Evolutionary conservation across 441 rosid genomes (phyloP).

Genomic region (Croton setiger): DNA sequence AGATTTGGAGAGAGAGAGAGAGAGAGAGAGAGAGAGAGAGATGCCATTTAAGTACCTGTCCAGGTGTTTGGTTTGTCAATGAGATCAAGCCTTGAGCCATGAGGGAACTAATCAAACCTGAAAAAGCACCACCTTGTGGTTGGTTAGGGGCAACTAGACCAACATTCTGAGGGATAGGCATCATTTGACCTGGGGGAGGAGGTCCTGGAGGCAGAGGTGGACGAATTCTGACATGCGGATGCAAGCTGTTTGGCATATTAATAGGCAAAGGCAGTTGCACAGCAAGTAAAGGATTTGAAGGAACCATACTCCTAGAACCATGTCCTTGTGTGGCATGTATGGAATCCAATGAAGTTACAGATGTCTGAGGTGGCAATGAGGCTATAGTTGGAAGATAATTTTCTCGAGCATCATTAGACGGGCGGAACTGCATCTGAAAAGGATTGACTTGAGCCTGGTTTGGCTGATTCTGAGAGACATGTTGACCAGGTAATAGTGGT

Average conservation of each 20-base stretch:
- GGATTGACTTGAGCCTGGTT: constrained; percentile 42
- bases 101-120: constrained; percentile 82
- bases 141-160: constrained; percentile 44
- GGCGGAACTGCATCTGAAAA: constrained; percentile 43
- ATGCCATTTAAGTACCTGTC: constrained; percentile 53
- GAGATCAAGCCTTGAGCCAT: constrained; percentile 94
- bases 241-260: constrained; percentile 37
- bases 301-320: constrained; percentile 30
- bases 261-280: constrained; percentile 43
- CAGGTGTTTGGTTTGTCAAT: constrained; percentile 49
- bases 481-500: constrained; percentile 40
- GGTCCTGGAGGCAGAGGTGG: constrained; percentile 66
- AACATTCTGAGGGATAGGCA: constrained; percentile 45
- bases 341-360: constrained; percentile 36
- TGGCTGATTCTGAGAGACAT: constrained; percentile 42
- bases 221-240: constrained; percentile 37
- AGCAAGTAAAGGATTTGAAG: constrained; percentile 28
- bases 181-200: constrained; percentile 45
- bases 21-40: constrained; percentile 11
- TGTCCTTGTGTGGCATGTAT: constrained; percentile 50
- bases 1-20: constrained; percentile 10
- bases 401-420: constrained; percentile 40
- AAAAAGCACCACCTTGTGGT: constrained; percentile 52
- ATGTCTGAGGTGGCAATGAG: constrained; percentile 41
- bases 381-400: constrained; percentile 37